A percentile compares a stretch with the other conserved stretches of the same genome.
Evolutionary conservation across 345 rosid species (phyloP).

Genomic region (Eucalyptus sideroxylon): DNA sequence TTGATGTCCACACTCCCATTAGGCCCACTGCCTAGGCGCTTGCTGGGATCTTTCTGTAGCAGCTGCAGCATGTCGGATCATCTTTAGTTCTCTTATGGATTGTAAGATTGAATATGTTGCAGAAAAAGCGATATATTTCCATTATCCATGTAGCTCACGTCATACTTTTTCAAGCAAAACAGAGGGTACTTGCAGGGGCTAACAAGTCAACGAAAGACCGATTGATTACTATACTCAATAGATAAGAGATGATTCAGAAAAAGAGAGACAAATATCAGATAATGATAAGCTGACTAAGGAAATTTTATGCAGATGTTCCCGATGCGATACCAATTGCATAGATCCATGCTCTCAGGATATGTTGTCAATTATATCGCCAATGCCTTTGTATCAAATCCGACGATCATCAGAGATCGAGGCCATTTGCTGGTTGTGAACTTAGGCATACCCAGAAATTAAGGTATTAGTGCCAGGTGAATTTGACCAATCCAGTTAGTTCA

Average conservation of each 20-base stretch:
- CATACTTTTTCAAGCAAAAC: not conserved
- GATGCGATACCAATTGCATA: not conserved
- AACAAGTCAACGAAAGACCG: not conserved
- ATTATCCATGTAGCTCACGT: not conserved
- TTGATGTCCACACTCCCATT: constrained; percentile 61
- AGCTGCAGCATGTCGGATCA: constrained; percentile 21
- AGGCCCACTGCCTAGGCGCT: constrained; percentile 63
- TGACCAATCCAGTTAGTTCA: not conserved
- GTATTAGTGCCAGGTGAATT: not conserved
- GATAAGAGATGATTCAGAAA: not conserved
- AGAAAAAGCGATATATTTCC: not conserved
- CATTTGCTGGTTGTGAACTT: not conserved
- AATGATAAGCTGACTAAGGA: not conserved
- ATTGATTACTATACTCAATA: not conserved
- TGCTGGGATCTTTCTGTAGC: constrained; percentile 64
- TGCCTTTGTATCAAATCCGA: not conserved
- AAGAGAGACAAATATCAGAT: not conserved
- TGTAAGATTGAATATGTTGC: not conserved
- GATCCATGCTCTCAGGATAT: not conserved
- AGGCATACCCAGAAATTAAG: not conserved
- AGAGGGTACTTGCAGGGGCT: not conserved
- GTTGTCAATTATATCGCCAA: not conserved
- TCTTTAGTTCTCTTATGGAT: not conserved
- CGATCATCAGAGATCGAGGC: not conserved
- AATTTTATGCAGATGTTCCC: not conserved